phyloP scores from a whole-genome alignment of 1,284 basidiomycete species.

The Ustilago curta region DNA sequence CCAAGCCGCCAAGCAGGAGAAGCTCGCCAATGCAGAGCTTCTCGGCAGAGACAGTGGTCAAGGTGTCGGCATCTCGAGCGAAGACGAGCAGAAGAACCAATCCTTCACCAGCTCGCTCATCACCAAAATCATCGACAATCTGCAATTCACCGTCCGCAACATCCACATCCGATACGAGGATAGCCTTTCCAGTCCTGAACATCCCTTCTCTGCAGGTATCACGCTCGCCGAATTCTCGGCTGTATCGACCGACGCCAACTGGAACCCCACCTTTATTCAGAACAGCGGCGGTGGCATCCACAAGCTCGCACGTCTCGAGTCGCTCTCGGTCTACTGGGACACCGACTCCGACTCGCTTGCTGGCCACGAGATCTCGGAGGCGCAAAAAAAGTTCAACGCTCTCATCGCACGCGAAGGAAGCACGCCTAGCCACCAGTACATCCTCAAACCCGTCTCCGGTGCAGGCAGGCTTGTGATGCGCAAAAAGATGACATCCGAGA shows the following conservation, averaged over 20 bases:
- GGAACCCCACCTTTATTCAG: conserved; percentile 95
- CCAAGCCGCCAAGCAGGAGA: conserved; percentile 89
- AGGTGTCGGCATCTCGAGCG: conserved; percentile 67
- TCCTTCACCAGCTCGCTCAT: conserved; percentile 86
- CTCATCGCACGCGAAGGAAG: conserved; percentile 72
- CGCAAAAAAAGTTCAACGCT: conserved; percentile 81
- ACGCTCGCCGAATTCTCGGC: conserved; percentile 94
- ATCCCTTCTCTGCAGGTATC: conserved; percentile 92
- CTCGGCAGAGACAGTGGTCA: conserved; percentile 70
- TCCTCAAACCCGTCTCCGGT: conserved; percentile 94
- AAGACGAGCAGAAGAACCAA: conserved; percentile 81
- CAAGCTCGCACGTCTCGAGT: conserved; percentile 90
- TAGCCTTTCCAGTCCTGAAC: conserved; percentile 91
- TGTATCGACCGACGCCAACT: conserved; percentile 89
- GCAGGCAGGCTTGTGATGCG: conserved; percentile 91
- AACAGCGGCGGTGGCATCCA: conserved; percentile 89
- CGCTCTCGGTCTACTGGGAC: conserved; percentile 93
- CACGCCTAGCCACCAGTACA: conserved; percentile 81
- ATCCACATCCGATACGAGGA: conserved; percentile 89
- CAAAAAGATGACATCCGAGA: conserved; percentile 76
- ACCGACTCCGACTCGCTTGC: conserved; percentile 88
- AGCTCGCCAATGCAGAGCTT: conserved; percentile 87
- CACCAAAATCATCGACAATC: conserved; percentile 93
- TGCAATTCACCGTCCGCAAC: conserved; percentile 85
- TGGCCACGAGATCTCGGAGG: conserved; percentile 75